Conservation (phyloP, 768 basidiomycete species). For the Podaxis pistillaris region DNA sequence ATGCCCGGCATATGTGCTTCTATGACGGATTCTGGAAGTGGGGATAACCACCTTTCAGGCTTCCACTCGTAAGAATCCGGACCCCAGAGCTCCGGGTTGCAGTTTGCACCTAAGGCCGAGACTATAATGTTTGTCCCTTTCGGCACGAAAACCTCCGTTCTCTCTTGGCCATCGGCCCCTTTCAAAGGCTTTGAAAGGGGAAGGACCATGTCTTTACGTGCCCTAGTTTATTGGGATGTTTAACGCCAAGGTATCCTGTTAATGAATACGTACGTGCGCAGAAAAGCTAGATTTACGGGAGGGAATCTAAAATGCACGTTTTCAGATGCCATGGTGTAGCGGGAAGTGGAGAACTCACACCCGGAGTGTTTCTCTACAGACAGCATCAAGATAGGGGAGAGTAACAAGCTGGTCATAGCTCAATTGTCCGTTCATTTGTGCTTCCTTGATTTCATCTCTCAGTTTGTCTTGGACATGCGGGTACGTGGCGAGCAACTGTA, state of each 20-base stretch:
- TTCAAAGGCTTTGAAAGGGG: constrained; percentile 30
- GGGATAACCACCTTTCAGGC: constrained; percentile 37
- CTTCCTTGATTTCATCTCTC: constrained; percentile 24
- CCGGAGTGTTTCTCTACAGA: constrained; percentile 33
- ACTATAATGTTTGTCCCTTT: constrained; percentile 27
- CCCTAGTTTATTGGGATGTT: constrained; percentile 18
- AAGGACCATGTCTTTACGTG: constrained; percentile 24
- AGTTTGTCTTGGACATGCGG: constrained; percentile 33
- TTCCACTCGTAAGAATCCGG: constrained; percentile 34
- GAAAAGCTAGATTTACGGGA: constrained; percentile 14
- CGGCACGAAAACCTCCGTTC: constrained; percentile 24
- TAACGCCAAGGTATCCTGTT: constrained; percentile 4
- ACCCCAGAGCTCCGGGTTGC: constrained; percentile 35
- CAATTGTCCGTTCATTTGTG: constrained; percentile 26
- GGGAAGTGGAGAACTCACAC: constrained; percentile 18
- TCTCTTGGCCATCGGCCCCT: constrained; percentile 26
- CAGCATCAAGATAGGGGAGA: constrained; percentile 33
- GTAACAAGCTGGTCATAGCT: constrained; percentile 28
- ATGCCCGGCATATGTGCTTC: constrained; percentile 18
- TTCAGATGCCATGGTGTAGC: background rate
- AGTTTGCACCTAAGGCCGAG: constrained; percentile 27
- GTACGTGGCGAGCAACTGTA: constrained; percentile 24
- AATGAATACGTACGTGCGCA: constrained; percentile 16
- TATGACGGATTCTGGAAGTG: constrained; percentile 31
- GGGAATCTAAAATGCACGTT: constrained; percentile 3